Evolutionary conservation across 2,329 filamentous ascomycete genomes (phyloP).

Genomic region (Rhynchosporium secalis): DNA sequence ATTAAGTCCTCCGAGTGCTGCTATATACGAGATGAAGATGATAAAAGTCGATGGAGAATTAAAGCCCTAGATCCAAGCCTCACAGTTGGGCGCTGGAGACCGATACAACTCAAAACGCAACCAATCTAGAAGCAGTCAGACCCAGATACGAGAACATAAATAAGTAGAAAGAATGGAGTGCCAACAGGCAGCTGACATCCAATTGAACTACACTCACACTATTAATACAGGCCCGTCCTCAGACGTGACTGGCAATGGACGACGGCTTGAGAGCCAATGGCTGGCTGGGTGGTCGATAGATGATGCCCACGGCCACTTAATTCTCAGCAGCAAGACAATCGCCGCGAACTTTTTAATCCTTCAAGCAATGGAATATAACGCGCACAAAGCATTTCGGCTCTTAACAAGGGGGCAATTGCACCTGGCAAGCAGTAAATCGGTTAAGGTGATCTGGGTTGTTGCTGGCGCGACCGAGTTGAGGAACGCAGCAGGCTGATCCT

Average conservation of each 20-base stretch:
- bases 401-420: slow-evolving; percentile 31
- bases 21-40: slow-evolving; percentile 1
- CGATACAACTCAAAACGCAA: slow-evolving; percentile 13
- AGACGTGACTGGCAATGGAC: slow-evolving; percentile 31
- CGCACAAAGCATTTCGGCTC: slow-evolving; percentile 41
- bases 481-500: slow-evolving; percentile 19
- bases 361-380: slow-evolving; percentile 34
- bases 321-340: slow-evolving; percentile 33
- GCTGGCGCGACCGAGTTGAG: slow-evolving; percentile 15
- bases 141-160: slow-evolving; percentile 17
- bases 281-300: slow-evolving; percentile 11
- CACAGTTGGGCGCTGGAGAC: slow-evolving; percentile 8
- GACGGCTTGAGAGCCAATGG: slow-evolving; percentile 32
- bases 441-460: slow-evolving; percentile 7
- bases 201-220: slow-evolving; percentile 38
- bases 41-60: slow-evolving; percentile 5
- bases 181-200: slow-evolving; percentile 26
- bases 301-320: slow-evolving; percentile 29
- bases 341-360: slow-evolving; percentile 37
- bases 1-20: slow-evolving; percentile 8
- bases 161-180: slow-evolving; percentile 14
- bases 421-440: slow-evolving; percentile 29
- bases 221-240: slow-evolving; percentile 36
- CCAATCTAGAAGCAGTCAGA: slow-evolving; percentile 31
- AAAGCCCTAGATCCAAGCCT: slow-evolving; percentile 7